These are phyloP conservation scores for Pythium catenulatum DNA, from an alignment of 352 stramenopile species.

Conservation along the genomic window DNA sequence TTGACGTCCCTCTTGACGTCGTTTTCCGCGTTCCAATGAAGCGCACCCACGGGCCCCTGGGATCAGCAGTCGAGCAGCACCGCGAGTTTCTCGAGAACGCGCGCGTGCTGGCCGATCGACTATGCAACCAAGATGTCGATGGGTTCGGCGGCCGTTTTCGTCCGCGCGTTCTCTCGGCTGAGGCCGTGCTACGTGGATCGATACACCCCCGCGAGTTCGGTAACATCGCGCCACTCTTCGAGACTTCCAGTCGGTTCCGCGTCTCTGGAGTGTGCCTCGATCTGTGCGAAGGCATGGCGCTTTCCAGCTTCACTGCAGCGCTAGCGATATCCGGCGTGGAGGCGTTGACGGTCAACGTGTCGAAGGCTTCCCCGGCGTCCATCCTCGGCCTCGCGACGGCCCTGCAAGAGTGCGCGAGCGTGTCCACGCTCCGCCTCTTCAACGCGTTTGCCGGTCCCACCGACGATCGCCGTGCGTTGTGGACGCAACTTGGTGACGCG, in stretches of 20 bases:
- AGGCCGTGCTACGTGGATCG: background rate
- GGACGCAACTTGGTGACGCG: background rate
- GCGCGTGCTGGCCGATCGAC: background rate
- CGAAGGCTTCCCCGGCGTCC: background rate
- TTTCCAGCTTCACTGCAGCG: background rate
- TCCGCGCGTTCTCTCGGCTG: background rate
- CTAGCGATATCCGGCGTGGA: background rate
- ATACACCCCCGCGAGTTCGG: background rate
- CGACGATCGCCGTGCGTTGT: background rate
- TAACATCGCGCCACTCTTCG: background rate
- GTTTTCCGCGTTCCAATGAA: constrained; percentile 7
- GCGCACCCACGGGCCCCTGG: constrained; percentile 15
- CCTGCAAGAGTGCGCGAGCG: background rate
- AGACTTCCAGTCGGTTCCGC: background rate
- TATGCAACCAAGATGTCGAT: background rate
- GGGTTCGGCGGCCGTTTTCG: background rate
- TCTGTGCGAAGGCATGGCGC: background rate
- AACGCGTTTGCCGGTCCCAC: constrained; percentile 3
- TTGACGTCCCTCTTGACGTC: background rate
- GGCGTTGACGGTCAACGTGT: constrained; percentile 1
- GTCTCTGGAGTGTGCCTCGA: constrained; percentile 4
- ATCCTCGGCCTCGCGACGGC: background rate
- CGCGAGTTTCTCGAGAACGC: background rate
- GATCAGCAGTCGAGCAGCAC: constrained; percentile 12
- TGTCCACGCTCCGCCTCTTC: constrained; percentile 5